Percentiles rank a stretch among this genome's conserved stretches.
phyloP scores from a whole-genome alignment of 75 land plant species.

The Picea glauca region DNA sequence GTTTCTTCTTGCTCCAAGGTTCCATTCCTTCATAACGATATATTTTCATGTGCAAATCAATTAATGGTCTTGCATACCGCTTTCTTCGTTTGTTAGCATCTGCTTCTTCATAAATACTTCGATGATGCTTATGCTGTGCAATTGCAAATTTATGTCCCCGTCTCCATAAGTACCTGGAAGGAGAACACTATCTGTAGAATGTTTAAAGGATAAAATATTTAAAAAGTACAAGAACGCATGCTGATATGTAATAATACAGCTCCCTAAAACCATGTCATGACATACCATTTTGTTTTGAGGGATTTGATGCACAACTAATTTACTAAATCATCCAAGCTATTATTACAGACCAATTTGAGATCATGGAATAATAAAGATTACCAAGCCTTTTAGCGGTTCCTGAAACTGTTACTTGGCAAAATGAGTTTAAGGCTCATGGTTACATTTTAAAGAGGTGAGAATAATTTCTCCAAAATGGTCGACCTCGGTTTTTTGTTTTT shows the following conservation, averaged over 20 bases:
- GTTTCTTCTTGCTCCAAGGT: slow-evolving; percentile 62
- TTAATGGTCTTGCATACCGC: slow-evolving; percentile 92
- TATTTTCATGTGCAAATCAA: slow-evolving; percentile 93
- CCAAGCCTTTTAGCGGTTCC: too few species aligned
- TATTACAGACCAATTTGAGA: not conserved
- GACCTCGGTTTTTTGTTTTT: too few species aligned
- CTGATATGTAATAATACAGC: not conserved
- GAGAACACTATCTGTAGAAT: slow-evolving; percentile 2
- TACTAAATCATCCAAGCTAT: not conserved
- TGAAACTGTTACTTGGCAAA: too few species aligned
- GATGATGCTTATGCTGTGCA: slow-evolving; percentile 89
- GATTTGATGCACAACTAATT: not conserved
- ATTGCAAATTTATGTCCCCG: slow-evolving; percentile 84
- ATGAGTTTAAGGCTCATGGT: too few species aligned
- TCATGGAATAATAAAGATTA: not conserved
- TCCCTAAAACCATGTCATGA: not conserved
- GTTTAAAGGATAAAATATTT: slow-evolving; percentile 1
- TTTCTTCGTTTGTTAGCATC: slow-evolving; percentile 96
- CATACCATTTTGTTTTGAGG: not conserved
- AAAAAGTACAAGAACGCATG: not conserved
- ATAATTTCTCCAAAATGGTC: too few species aligned
- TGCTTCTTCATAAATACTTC: slow-evolving; percentile 91
- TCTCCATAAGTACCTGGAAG: slow-evolving; percentile 89
- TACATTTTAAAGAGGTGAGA: too few species aligned
- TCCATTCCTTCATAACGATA: slow-evolving; percentile 84